Percentiles rank a stretch among this genome's conserved stretches.
Conservation (phyloP, 441 rosid species). For the Heliophila coronopifolia region DNA sequence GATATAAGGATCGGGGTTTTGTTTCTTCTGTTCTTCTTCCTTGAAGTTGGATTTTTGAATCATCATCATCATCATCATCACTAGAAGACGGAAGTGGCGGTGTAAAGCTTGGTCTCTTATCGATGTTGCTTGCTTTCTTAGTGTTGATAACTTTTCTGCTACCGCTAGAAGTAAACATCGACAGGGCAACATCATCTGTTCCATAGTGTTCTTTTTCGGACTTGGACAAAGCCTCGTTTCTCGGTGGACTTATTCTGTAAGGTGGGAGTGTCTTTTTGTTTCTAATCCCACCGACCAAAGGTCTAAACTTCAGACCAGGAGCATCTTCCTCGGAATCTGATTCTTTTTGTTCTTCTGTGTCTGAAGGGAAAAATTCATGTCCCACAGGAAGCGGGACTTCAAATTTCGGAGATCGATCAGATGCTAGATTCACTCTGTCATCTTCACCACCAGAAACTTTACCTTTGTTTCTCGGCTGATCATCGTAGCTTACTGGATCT, state of each 20-base stretch:
- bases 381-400: conserved; percentile 29
- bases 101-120: conserved; percentile 27
- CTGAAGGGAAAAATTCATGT: conserved; percentile 20
- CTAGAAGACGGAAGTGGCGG: conserved; percentile 31
- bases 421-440: conserved; percentile 22
- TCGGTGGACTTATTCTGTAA: conserved; percentile 25
- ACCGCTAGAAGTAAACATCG: conserved; percentile 23
- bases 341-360: conserved; percentile 25
- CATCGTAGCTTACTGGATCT: conserved; percentile 45
- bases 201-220: conserved; percentile 29
- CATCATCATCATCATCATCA: conserved; percentile 36
- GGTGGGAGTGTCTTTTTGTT: conserved; percentile 58
- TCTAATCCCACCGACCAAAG: conserved; percentile 53
- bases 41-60: conserved; percentile 32
- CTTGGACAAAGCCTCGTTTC: conserved; percentile 28
- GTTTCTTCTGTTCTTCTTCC: conserved; percentile 23
- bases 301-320: conserved; percentile 47
- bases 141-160: conserved; percentile 30
- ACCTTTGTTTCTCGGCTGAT: conserved; percentile 31
- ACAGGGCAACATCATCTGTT: conserved; percentile 21
- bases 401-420: conserved; percentile 27
- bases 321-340: conserved; percentile 29
- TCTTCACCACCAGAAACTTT: conserved; percentile 22
- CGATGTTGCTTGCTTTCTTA: conserved; percentile 27
- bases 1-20: conserved; percentile 28